These are phyloP conservation scores for Amanita muscaria DNA, from an alignment of 768 basidiomycete species.

Conservation along the genomic window DNA sequence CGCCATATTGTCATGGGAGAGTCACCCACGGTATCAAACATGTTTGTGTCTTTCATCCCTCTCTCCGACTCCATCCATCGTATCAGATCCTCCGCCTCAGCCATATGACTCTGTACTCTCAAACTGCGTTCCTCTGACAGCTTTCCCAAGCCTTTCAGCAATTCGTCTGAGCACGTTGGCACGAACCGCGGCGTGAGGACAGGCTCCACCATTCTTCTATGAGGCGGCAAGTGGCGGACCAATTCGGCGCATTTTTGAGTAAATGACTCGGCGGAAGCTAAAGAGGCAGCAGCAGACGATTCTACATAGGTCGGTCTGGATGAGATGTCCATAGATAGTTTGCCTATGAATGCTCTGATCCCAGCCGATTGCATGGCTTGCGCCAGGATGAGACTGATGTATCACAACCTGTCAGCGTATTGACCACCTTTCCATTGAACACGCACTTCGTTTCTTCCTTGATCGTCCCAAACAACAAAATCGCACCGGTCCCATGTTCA, in stretches of 20 bases:
- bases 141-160: constrained; percentile 53
- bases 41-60: constrained; percentile 59
- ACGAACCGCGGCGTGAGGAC: constrained; percentile 87
- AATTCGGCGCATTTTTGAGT: constrained; percentile 39
- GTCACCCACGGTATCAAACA: constrained; percentile 63
- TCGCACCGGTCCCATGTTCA: constrained; percentile 70
- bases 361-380: constrained; percentile 63
- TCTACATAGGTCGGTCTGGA: constrained; percentile 67
- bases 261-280: constrained; percentile 47
- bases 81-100: constrained; percentile 71
- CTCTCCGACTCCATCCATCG: constrained; percentile 58
- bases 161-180: constrained; percentile 73
- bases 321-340: constrained; percentile 84
- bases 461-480: constrained; percentile 79
- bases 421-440: not conserved
- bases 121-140: constrained; percentile 39
- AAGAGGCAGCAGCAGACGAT: constrained; percentile 38
- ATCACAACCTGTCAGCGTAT: not conserved
- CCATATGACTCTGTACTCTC: constrained; percentile 73
- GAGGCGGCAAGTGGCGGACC: constrained; percentile 29
- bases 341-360: constrained; percentile 78
- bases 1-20: too few species aligned
- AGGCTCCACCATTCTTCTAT: constrained; percentile 58
- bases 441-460: constrained; percentile 72
- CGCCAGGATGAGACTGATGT: constrained; percentile 65